A percentile compares a stretch with the other conserved stretches of the same genome.
Evolutionary conservation across 176 grass and related monocot species (phyloP).

Genomic region (Elaeis guineensis): DNA sequence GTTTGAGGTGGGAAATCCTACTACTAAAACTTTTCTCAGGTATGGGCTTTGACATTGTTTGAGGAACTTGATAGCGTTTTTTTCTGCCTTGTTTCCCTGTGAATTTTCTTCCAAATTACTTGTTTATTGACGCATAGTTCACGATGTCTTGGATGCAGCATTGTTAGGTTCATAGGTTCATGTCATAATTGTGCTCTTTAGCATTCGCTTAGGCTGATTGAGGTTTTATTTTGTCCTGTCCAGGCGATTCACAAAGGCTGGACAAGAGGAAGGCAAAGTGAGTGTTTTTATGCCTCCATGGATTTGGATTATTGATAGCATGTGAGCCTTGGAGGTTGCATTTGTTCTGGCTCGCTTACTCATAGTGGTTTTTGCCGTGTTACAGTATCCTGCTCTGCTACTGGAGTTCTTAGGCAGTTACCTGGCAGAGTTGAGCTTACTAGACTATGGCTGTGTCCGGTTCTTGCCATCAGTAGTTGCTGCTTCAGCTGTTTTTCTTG

Average conservation of each 20-base stretch:
- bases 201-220: background rate
- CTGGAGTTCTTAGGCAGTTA: conserved; percentile 63
- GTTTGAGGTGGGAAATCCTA: conserved; percentile 85
- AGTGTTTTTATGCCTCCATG: conserved; percentile 9
- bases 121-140: too few species aligned
- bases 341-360: background rate
- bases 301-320: too few species aligned
- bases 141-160: too few species aligned
- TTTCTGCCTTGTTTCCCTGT: too few species aligned
- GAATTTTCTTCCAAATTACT: too few species aligned
- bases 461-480: conserved; percentile 83
- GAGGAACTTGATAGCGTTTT: too few species aligned
- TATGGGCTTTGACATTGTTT: background rate
- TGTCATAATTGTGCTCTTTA: too few species aligned
- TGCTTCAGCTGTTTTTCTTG: conserved; percentile 72
- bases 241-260: conserved; percentile 56
- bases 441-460: conserved; percentile 63
- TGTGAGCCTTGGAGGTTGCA: too few species aligned
- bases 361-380: background rate
- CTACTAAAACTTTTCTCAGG: conserved; percentile 79
- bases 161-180: too few species aligned
- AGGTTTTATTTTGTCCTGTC: background rate
- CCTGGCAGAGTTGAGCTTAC: conserved; percentile 71
- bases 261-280: conserved; percentile 54
- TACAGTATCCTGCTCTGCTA: conserved; percentile 40